These are phyloP conservation scores for Monilinia fructigena DNA, from an alignment of 2,329 filamentous ascomycete species.

Conservation along the genomic window DNA sequence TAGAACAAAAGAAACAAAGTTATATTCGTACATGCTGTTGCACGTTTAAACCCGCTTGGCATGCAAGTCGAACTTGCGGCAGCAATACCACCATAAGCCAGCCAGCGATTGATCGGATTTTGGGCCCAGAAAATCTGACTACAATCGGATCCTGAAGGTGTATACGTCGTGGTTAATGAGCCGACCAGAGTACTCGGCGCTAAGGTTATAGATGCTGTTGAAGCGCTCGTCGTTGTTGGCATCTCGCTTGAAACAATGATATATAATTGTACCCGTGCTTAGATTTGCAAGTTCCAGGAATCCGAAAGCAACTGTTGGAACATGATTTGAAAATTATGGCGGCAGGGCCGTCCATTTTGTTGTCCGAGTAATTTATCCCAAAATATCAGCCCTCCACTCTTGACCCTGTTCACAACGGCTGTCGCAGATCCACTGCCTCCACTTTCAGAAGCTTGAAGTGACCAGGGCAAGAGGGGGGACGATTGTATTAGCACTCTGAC, in stretches of 20 bases:
- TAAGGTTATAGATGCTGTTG: background rate
- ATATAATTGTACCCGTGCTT: background rate
- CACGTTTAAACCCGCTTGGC: constrained; percentile 14
- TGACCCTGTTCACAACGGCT: background rate
- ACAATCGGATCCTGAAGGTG: constrained; percentile 5
- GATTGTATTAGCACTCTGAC: constrained; percentile 7
- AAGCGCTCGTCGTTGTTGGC: constrained; percentile 1
- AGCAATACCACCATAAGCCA: constrained; percentile 13
- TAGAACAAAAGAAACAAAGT: too few species aligned
- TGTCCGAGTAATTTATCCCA: background rate
- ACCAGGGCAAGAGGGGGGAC: background rate
- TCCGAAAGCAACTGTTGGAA: background rate
- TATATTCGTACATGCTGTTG: constrained; percentile 11
- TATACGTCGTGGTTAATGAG: constrained; percentile 14
- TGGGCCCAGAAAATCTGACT: constrained; percentile 10
- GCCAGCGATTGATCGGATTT: constrained; percentile 11
- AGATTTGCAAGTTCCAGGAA: background rate
- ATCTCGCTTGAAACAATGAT: background rate
- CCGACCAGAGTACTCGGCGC: background rate
- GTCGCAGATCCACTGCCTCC: background rate
- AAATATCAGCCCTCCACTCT: constrained; percentile 12
- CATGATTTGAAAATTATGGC: background rate
- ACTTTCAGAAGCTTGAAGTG: constrained; percentile 1
- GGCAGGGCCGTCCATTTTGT: constrained; percentile 2
- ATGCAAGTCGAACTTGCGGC: constrained; percentile 8